A percentile compares a stretch with the other conserved stretches of the same genome.
Evolutionary conservation across 202 grass and related monocot genomes (phyloP).

Genomic region (Panicum hallii): DNA sequence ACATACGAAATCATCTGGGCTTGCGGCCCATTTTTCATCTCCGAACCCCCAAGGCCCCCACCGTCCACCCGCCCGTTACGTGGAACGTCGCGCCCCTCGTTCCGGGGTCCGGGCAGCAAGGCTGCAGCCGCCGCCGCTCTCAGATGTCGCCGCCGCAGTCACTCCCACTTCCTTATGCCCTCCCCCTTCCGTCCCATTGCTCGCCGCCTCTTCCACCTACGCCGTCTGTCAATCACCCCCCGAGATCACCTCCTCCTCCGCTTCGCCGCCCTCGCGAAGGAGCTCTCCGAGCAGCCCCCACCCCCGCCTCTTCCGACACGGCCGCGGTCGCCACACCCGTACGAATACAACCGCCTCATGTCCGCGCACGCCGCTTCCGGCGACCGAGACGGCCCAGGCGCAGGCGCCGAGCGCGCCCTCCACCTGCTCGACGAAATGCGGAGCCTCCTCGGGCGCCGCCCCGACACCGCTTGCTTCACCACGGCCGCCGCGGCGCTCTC

Average conservation of each 20-base stretch:
- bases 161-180: slow-evolving; percentile 54
- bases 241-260: slow-evolving; percentile 48
- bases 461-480: slow-evolving; percentile 83
- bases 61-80: background rate
- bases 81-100: slow-evolving; percentile 26
- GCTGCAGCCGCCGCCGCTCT: slow-evolving; percentile 31
- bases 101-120: slow-evolving; percentile 32
- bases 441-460: slow-evolving; percentile 47
- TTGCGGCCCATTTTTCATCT: slow-evolving; percentile 2
- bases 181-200: slow-evolving; percentile 19
- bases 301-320: slow-evolving; percentile 30
- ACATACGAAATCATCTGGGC: background rate
- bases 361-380: slow-evolving; percentile 49
- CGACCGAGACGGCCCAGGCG: background rate
- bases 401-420: slow-evolving; percentile 59
- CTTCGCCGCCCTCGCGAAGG: slow-evolving; percentile 72
- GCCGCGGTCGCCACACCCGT: slow-evolving; percentile 68
- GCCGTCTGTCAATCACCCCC: slow-evolving; percentile 43
- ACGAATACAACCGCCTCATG: slow-evolving; percentile 88
- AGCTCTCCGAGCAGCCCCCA: slow-evolving; percentile 51
- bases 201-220: slow-evolving; percentile 37
- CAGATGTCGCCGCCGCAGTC: slow-evolving; percentile 56
- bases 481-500: slow-evolving; percentile 63
- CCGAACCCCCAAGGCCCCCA: background rate
- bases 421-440: slow-evolving; percentile 91